phyloP scores from a whole-genome alignment of 2,329 filamentous ascomycete genomes.

The Fusarium floridanum region DNA sequence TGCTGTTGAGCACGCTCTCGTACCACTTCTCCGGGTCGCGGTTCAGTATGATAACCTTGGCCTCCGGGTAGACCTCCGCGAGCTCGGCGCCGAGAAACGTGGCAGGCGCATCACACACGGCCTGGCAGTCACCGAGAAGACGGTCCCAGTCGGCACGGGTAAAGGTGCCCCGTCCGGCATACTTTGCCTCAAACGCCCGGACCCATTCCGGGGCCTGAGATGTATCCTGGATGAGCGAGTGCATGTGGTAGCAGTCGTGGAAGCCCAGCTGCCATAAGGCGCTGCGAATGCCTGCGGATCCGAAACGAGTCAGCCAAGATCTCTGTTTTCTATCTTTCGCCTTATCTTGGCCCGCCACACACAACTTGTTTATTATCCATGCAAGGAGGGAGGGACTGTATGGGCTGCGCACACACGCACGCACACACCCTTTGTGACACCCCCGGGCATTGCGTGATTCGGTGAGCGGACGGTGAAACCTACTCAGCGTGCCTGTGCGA shows the following conservation, averaged over 20 bases:
- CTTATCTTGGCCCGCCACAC: slow-evolving; percentile 8
- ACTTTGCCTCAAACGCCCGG: slow-evolving; percentile 51
- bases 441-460: slow-evolving; percentile 3
- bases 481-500: slow-evolving; percentile 56
- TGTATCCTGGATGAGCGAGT: slow-evolving; percentile 46
- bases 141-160: slow-evolving; percentile 60
- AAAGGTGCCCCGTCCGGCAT: slow-evolving; percentile 47
- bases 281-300: slow-evolving; percentile 49
- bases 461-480: slow-evolving; percentile 22
- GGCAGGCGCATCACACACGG: slow-evolving; percentile 68
- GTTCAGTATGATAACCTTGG: slow-evolving; percentile 56
- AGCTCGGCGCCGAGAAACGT: slow-evolving; percentile 62
- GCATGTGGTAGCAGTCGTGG: slow-evolving; percentile 55
- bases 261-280: slow-evolving; percentile 53
- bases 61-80: slow-evolving; percentile 51
- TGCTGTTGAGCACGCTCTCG: slow-evolving; percentile 44
- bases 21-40: slow-evolving; percentile 56
- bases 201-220: slow-evolving; percentile 48
- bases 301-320: slow-evolving; percentile 20
- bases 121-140: slow-evolving; percentile 61
- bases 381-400: not conserved
- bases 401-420: not conserved
- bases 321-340: not conserved
- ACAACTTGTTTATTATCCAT: not conserved
- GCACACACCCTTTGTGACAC: not conserved